Base-by-base conservation (phyloP, 352 stramenopile genomes). In the Elongisporangium prolatum region DNA sequence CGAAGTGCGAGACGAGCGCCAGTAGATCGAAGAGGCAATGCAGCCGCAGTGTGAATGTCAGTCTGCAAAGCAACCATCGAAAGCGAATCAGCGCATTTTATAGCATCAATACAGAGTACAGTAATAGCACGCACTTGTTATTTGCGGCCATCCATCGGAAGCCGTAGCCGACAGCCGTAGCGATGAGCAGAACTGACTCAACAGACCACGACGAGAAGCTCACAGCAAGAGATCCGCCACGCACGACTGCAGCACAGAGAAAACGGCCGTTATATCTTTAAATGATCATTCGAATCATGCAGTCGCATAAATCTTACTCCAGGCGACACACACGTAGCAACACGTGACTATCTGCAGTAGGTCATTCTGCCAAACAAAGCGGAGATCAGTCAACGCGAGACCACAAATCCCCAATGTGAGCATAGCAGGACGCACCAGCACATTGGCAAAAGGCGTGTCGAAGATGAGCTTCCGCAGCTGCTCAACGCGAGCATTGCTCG, bases 11-110 rank as follows among this genome's bases (percentile, higher is more conserved):
- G 34, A 93, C 79, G 10, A 94, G 55, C 49, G 86, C 90, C 18
- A 95, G 59, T 57, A 95, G 63, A 59, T 95, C 86, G 51, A 95
- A 90, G 25, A 93, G 54, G 52, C 77, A 88, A 61, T 91, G 74
- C 20, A 92, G 67, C 49, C 81, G 59, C 17, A 92, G 56, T 24
- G 75, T 82, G 52, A 69, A 91, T 13, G 61, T 73, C 8, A 90
- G 67, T 73, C 80, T 93, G 48, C 17, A 44, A 14, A 54, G 48
- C 20, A 55, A 21, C 11, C 37, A 56, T 9, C 13, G 47, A 10
- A 0, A 55, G 38, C 52, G 20, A 55, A 16, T 38, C n/a, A 25
- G 25, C 16, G 25, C 11, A 20, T 34, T n/a, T 21, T 52, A 57
- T 52, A 52, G 38, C n/a, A 59, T 11, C 16, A 7, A 52, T 44